Percentiles rank a stretch among this genome's conserved stretches.
Conservation (phyloP, 306 rosid genomes). For the Vicia villosa region DNA sequence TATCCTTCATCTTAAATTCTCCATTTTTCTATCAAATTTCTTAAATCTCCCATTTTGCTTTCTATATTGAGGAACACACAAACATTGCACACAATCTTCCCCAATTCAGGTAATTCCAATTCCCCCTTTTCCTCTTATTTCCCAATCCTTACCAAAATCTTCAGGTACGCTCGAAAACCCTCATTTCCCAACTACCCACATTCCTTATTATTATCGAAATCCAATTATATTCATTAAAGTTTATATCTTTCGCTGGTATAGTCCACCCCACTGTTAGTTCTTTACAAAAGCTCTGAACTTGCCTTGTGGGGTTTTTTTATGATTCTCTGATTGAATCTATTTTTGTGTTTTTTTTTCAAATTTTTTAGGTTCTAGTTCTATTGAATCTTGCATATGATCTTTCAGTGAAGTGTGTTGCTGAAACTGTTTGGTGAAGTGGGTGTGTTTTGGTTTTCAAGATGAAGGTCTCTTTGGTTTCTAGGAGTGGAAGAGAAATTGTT, state of each 20-base stretch:
- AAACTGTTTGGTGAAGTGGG: slow-evolving; percentile 38
- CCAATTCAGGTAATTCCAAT: slow-evolving; percentile 24
- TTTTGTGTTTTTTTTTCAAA: background rate
- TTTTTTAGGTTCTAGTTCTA: slow-evolving; percentile 3
- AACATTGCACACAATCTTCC: background rate
- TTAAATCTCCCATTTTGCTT: no score
- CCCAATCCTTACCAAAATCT: background rate
- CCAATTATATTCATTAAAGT: slow-evolving; percentile 13
- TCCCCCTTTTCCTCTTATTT: background rate
- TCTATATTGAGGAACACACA: no score
- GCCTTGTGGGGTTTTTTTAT: background rate
- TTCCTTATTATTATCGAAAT: slow-evolving; percentile 27
- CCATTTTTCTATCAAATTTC: background rate
- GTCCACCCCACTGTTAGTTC: background rate
- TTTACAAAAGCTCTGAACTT: slow-evolving; percentile 2
- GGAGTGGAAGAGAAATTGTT: slow-evolving; percentile 79
- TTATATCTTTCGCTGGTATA: slow-evolving; percentile 9
- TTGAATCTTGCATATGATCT: slow-evolving; percentile 40
- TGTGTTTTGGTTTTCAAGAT: slow-evolving; percentile 44
- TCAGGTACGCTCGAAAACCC: background rate
- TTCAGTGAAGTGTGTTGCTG: slow-evolving; percentile 25
- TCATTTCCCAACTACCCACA: background rate
- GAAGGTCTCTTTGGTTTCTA: slow-evolving; percentile 81
- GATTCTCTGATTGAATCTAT: slow-evolving; percentile 26
- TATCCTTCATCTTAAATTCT: background rate